A percentile compares a stretch with the other conserved stretches of the same genome.
Evolutionary conservation across 306 rosid genomes (phyloP).

Genomic region (Fragaria nilgerrensis): DNA sequence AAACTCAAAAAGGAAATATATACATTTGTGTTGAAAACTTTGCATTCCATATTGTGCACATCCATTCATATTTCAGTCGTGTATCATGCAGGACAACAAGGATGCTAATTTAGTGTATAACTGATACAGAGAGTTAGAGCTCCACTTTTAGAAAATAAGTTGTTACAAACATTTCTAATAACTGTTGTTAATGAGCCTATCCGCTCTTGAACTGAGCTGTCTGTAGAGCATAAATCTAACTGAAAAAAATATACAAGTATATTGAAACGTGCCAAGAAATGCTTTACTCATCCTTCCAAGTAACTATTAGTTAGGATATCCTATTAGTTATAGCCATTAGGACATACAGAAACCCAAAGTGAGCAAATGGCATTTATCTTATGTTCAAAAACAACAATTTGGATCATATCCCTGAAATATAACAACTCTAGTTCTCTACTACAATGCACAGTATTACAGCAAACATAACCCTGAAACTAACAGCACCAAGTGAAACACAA

Average conservation of each 20-base stretch:
- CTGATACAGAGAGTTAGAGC: background rate
- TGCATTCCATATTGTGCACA: background rate
- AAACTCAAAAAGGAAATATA: background rate
- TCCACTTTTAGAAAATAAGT: background rate
- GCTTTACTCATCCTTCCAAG: background rate
- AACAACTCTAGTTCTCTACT: background rate
- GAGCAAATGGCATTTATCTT: background rate
- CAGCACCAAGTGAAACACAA: background rate
- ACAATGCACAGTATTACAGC: background rate
- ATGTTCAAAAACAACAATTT: background rate
- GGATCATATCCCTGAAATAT: background rate
- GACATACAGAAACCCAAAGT: background rate
- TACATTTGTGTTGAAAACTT: background rate
- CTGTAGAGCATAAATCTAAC: background rate
- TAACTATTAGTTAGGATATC: too few species aligned
- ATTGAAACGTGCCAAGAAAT: background rate
- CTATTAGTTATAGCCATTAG: background rate
- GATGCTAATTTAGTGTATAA: slow-evolving; percentile 4
- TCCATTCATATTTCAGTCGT: background rate
- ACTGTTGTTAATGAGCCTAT: background rate
- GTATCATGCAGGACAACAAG: background rate
- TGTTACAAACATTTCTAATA: background rate
- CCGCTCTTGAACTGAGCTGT: background rate
- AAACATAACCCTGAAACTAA: background rate
- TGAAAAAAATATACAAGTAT: background rate